Conservation (phyloP, 257 asterid species). For the Nicotiana tabacum region DNA sequence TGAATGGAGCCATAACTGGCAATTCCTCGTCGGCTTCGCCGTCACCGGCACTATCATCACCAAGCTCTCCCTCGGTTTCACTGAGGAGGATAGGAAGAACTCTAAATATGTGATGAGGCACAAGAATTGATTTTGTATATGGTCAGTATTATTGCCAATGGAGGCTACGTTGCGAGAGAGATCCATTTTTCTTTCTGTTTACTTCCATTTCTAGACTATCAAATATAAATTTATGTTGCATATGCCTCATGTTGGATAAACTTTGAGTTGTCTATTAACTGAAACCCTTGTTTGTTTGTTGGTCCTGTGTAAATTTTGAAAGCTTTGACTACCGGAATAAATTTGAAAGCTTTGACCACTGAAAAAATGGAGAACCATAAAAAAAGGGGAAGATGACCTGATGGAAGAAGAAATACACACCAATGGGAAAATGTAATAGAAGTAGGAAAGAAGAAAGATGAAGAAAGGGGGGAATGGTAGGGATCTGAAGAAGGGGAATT, state of each 20-base stretch:
- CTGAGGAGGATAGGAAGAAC: conserved; percentile 36
- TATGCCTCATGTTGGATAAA: neutral
- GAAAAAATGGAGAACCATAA: too few species aligned
- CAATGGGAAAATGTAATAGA: too few species aligned
- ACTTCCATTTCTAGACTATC: neutral
- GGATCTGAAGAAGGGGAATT: too few species aligned
- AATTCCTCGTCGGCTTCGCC: conserved; percentile 34
- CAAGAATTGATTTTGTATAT: neutral
- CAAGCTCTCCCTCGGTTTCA: conserved; percentile 30
- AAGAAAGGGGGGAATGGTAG: too few species aligned
- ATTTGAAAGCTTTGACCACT: too few species aligned
- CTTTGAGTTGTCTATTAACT: neutral
- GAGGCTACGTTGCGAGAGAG: neutral
- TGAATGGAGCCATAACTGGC: conserved; percentile 20
- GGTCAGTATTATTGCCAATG: neutral
- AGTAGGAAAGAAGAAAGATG: too few species aligned
- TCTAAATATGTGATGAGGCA: neutral
- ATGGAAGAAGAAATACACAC: too few species aligned
- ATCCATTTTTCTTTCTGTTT: neutral
- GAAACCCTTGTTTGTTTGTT: neutral
- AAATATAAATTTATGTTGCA: neutral
- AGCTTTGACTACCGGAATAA: too few species aligned
- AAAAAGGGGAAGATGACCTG: too few species aligned
- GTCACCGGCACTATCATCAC: conserved; percentile 30
- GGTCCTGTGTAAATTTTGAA: neutral